Evolutionary conservation across 768 basidiomycete genomes (phyloP).

Genomic region (Suillus paluster): DNA sequence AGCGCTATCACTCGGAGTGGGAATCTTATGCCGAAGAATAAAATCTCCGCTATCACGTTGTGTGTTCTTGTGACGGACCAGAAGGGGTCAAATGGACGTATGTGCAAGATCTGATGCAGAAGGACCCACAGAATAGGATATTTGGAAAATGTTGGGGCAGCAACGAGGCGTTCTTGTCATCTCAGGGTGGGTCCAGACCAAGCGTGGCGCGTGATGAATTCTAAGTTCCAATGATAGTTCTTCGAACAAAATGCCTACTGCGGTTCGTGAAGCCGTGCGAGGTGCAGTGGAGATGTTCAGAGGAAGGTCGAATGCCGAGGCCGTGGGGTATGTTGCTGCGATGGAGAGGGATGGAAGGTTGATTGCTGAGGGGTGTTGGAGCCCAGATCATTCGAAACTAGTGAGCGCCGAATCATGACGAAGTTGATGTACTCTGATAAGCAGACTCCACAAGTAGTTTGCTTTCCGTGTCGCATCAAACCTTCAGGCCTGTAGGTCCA

Average conservation of each 20-base stretch:
- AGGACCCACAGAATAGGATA: constrained; percentile 54
- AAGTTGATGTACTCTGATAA: neutral
- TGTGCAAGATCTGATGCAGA: constrained; percentile 83
- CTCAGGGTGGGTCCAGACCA: constrained; percentile 70
- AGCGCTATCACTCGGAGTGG: constrained; percentile 83
- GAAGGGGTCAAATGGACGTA: constrained; percentile 74
- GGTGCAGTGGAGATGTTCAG: constrained; percentile 55
- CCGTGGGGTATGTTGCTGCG: constrained; percentile 58
- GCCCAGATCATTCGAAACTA: constrained; percentile 35
- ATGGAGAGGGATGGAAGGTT: constrained; percentile 74
- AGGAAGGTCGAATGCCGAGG: constrained; percentile 52
- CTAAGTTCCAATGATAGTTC: constrained; percentile 57
- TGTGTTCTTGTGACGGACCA: constrained; percentile 82
- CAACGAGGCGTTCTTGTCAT: constrained; percentile 74
- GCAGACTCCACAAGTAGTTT: too few relatives aligned
- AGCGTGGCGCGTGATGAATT: constrained; percentile 9
- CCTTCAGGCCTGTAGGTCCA: too few relatives aligned
- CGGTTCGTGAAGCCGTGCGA: constrained; percentile 75
- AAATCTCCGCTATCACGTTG: too few relatives aligned
- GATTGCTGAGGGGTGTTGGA: constrained; percentile 84
- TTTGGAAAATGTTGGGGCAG: constrained; percentile 68
- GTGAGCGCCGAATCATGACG: neutral
- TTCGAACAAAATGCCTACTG: constrained; percentile 93
- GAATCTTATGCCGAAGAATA: constrained; percentile 39
- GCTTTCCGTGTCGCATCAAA: too few relatives aligned